Conservation (phyloP, 306 rosid species). For the Lotus japonicus region DNA sequence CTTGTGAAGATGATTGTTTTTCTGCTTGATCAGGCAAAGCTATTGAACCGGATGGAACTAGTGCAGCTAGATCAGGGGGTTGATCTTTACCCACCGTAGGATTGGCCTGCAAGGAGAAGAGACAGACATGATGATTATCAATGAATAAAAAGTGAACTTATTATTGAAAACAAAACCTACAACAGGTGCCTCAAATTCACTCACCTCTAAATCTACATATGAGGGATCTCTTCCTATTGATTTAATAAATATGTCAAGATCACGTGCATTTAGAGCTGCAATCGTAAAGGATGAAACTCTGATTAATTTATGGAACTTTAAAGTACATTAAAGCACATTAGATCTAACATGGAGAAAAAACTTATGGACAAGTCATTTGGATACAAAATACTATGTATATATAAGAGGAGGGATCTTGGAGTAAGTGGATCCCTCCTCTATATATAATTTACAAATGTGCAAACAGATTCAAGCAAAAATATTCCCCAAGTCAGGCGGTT, state of each 20-base stretch:
- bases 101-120: slow-evolving; percentile 55
- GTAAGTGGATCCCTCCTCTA: too few species aligned
- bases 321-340: not conserved
- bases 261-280: slow-evolving; percentile 59
- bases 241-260: slow-evolving; percentile 72
- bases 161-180: not conserved
- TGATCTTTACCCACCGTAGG: slow-evolving; percentile 86
- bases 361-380: not conserved
- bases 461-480: not conserved
- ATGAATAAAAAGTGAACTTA: not conserved
- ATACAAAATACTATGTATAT: not conserved
- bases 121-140: not conserved
- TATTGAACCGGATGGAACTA: slow-evolving; percentile 56
- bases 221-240: slow-evolving; percentile 72
- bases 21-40: slow-evolving; percentile 45
- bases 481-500: not conserved
- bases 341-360: not conserved
- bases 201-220: slow-evolving; percentile 93
- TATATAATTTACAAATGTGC: not conserved
- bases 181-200: slow-evolving; percentile 20
- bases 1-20: slow-evolving; percentile 43
- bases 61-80: slow-evolving; percentile 91
- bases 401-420: too few species aligned
- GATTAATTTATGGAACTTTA: not conserved
- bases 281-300: slow-evolving; percentile 8